A percentile compares a stretch with the other conserved stretches of the same genome.
These are phyloP conservation scores for Candida sithepensis DNA, from an alignment of 805 yeast species.

Conservation along the genomic window DNA sequence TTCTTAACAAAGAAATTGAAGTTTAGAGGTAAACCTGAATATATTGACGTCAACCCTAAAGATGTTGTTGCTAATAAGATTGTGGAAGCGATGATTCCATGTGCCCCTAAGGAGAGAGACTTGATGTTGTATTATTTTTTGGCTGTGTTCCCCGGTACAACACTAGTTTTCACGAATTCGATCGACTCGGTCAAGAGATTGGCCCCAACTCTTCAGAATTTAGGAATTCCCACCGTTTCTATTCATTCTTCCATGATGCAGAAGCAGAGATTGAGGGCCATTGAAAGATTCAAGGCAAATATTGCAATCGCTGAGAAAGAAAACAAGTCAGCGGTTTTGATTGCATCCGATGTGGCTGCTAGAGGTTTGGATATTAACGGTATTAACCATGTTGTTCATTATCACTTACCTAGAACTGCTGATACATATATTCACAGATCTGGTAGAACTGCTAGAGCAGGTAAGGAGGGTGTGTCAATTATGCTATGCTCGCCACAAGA, in stretches of 20 bases:
- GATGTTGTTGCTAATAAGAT: slow-evolving; percentile 72
- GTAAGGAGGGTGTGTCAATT: slow-evolving; percentile 89
- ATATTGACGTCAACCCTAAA: slow-evolving; percentile 84
- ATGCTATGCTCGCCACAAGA: slow-evolving; percentile 93
- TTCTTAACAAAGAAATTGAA: slow-evolving; percentile 66
- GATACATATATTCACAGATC: slow-evolving; percentile 94
- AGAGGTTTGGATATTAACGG: slow-evolving; percentile 92
- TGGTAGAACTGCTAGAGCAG: slow-evolving; percentile 98
- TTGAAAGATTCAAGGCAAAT: slow-evolving; percentile 72
- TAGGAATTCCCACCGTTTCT: slow-evolving; percentile 66
- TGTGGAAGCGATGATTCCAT: slow-evolving; percentile 85
- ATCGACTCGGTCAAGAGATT: slow-evolving; percentile 90
- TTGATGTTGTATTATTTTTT: slow-evolving; percentile 84
- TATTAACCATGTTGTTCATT: slow-evolving; percentile 92
- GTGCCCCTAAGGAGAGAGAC: slow-evolving; percentile 88
- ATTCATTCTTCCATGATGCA: slow-evolving; percentile 95
- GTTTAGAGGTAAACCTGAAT: slow-evolving; percentile 63
- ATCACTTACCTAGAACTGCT: slow-evolving; percentile 91
- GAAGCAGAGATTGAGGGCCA: slow-evolving; percentile 80
- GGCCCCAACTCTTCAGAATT: slow-evolving; percentile 66
- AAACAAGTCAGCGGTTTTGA: slow-evolving; percentile 59
- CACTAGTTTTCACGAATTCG: slow-evolving; percentile 91
- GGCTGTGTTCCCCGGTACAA: slow-evolving; percentile 80
- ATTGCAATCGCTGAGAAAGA: slow-evolving; percentile 32
- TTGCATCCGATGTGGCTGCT: slow-evolving; percentile 98